A percentile compares a stretch with the other conserved stretches of the same genome.
These are phyloP conservation scores for Medakamo hakoo DNA, from an alignment of 139 green algal species.

Conservation along the genomic window DNA sequence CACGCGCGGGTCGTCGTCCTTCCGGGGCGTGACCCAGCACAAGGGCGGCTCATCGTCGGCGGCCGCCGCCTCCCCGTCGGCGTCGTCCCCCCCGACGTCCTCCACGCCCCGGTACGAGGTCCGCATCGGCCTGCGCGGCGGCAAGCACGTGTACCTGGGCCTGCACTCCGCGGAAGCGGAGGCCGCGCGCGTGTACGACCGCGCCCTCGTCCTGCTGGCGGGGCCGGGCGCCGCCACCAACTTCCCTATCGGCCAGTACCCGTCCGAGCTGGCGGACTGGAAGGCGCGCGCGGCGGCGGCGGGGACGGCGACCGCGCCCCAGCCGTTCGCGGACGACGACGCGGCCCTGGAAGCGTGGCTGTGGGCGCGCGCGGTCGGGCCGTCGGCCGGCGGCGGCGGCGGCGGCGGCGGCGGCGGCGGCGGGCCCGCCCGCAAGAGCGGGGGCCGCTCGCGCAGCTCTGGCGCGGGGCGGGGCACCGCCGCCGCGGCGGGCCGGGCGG, in stretches of 20 bases:
- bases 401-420: too few relatives aligned
- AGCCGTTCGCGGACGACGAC: too few relatives aligned
- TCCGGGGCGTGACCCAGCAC: constrained; percentile 64
- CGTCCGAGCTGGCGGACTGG: background rate
- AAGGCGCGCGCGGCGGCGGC: too few relatives aligned
- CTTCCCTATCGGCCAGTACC: background rate
- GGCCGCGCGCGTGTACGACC: constrained; percentile 50
- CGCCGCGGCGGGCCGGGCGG: too few relatives aligned
- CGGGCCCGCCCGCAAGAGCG: background rate
- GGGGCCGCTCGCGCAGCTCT: too few relatives aligned
- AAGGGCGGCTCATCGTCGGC: constrained; percentile 5
- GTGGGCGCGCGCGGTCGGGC: background rate
- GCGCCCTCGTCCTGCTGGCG: constrained; percentile 20
- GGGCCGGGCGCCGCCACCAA: background rate
- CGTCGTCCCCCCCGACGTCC: background rate
- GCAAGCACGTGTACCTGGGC: constrained; percentile 50
- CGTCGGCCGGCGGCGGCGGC: too few relatives aligned
- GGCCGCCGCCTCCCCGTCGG: background rate
- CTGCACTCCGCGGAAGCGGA: constrained; percentile 33
- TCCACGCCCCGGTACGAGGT: constrained; percentile 55
- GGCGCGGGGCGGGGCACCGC: too few relatives aligned
- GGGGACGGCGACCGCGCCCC: too few relatives aligned
- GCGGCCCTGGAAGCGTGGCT: background rate
- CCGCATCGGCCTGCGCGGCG: constrained; percentile 50
- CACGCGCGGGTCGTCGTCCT: constrained; percentile 9